phyloP scores from a whole-genome alignment of 2,329 filamentous ascomycete genomes.

The Penicillium brasilianum region DNA sequence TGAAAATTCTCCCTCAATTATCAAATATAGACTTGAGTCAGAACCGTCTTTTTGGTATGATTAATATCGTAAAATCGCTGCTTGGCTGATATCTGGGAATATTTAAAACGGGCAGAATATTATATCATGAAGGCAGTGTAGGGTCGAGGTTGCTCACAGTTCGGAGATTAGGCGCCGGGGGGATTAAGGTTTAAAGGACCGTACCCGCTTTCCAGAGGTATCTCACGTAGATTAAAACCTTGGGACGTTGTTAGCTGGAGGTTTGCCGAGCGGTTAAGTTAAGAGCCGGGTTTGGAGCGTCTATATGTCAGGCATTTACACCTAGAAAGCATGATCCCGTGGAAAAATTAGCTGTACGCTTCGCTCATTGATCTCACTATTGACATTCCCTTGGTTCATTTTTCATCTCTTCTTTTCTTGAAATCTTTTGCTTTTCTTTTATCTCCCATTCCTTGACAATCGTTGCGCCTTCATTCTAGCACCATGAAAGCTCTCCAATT shows the following conservation, averaged over 20 bases:
- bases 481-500: not conserved
- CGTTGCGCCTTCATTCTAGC: not conserved
- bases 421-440: not conserved
- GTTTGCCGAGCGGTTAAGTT: not conserved
- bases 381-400: not conserved
- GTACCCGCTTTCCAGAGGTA: not conserved
- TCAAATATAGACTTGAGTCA: not conserved
- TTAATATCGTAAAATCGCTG: not conserved
- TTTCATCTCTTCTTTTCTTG: not conserved
- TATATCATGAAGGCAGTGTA: not conserved
- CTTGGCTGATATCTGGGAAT: not conserved
- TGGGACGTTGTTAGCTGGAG: not conserved
- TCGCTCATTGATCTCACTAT: not conserved
- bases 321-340: not conserved
- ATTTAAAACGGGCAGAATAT: not conserved
- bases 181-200: not conserved
- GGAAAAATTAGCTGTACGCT: not conserved
- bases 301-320: too few species aligned
- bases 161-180: not conserved
- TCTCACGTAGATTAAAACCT: not conserved
- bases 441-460: not conserved
- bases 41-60: not conserved
- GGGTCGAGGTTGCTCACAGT: not conserved
- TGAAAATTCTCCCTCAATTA: not conserved
- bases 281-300: not conserved